Percentiles rank a stretch among this genome's conserved stretches.
Conservation (phyloP, 352 stramenopile species). For the Achlya hypogyna region DNA sequence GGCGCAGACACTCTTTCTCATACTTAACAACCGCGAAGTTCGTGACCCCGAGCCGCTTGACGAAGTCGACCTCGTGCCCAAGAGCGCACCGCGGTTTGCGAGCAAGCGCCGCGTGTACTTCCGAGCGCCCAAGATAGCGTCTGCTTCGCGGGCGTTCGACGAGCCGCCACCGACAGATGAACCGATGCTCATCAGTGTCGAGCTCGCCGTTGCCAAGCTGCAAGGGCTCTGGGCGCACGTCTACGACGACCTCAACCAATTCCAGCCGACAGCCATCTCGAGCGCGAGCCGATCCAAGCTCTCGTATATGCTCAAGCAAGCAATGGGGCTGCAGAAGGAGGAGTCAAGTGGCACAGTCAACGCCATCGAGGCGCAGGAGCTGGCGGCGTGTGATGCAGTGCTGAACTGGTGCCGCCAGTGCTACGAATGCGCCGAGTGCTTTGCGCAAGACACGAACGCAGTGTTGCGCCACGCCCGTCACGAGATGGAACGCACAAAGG, state of each 20-base stretch:
- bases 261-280: neutral
- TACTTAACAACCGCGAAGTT: neutral
- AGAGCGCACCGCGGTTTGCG: neutral
- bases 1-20: neutral
- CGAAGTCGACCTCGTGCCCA: neutral
- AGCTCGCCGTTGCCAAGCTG: neutral
- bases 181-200: neutral
- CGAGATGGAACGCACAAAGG: neutral
- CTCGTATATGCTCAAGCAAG: neutral
- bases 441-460: neutral
- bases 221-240: neutral
- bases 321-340: neutral
- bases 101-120: neutral
- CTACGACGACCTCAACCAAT: neutral
- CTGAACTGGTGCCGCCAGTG: neutral
- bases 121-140: neutral
- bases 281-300: neutral
- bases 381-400: neutral
- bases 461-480: neutral
- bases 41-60: neutral
- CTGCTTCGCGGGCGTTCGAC: too few species aligned
- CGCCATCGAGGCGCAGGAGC: neutral
- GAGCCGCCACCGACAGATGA: neutral
- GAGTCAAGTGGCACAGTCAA: neutral
- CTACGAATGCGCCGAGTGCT: conserved; percentile 13